phyloP scores from a whole-genome alignment of 129 eudicot species.

The Pulicaria dysenterica region DNA sequence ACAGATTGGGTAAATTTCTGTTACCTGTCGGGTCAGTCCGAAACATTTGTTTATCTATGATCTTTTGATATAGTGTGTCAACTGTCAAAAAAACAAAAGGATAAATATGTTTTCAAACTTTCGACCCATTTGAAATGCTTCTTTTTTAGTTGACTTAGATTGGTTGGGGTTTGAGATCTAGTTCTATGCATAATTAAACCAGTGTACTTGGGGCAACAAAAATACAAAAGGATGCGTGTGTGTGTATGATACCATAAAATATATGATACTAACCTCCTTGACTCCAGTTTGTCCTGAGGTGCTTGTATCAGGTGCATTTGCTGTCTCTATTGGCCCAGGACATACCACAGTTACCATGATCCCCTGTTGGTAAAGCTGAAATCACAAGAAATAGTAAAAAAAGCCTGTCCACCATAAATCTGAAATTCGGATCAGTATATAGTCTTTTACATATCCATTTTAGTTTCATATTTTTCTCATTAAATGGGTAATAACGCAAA shows the following conservation, averaged over 20 bases:
- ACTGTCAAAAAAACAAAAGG: too few species aligned
- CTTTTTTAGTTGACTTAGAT: too few species aligned
- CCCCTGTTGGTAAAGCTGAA: constrained; percentile 78
- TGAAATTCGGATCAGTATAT: neutral
- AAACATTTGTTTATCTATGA: too few species aligned
- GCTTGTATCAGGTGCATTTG: constrained; percentile 55
- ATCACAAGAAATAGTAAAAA: constrained; percentile 13
- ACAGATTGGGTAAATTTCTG: too few species aligned
- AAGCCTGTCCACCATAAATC: neutral
- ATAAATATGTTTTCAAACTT: too few species aligned
- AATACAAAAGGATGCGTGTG: neutral
- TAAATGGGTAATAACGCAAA: neutral
- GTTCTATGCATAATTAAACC: too few species aligned
- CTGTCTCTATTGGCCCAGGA: constrained; percentile 91
- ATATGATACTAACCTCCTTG: constrained; percentile 53
- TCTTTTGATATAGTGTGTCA: too few species aligned
- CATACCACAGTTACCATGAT: constrained; percentile 93
- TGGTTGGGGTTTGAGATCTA: too few species aligned
- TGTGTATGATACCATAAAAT: neutral
- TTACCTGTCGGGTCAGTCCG: too few species aligned
- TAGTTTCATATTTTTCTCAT: constrained; percentile 2
- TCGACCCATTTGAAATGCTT: too few species aligned
- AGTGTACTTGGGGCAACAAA: too few species aligned
- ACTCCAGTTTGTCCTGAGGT: constrained; percentile 43
- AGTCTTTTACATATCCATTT: neutral